These are phyloP conservation scores for Paramecium caudatum DNA, from an alignment of 73 alveolate genomes.

Conservation along the genomic window DNA sequence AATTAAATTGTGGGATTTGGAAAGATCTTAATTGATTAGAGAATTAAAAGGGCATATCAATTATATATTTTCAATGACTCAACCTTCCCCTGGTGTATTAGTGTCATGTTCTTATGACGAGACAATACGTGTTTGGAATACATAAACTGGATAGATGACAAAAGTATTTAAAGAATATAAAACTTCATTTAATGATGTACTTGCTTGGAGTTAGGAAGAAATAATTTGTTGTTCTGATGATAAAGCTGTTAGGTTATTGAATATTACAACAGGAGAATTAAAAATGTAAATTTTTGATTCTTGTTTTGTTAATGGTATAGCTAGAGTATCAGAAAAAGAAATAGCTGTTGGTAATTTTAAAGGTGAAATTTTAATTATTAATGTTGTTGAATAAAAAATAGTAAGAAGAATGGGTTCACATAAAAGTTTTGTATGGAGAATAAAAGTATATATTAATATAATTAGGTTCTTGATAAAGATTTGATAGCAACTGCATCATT, in stretches of 20 bases:
- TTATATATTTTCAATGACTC: slow-evolving; percentile 46
- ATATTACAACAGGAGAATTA: slow-evolving; percentile 54
- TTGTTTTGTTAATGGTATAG: slow-evolving; percentile 60
- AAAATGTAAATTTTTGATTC: slow-evolving; percentile 58
- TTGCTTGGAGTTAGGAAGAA: slow-evolving; percentile 57
- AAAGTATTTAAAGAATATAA: slow-evolving; percentile 55
- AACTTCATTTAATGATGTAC: slow-evolving; percentile 61
- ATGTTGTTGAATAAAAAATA: not conserved
- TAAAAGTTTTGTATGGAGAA: slow-evolving; percentile 70
- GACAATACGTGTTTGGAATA: slow-evolving; percentile 56
- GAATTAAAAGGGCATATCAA: slow-evolving; percentile 60
- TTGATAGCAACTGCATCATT: slow-evolving; percentile 54
- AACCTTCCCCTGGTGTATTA: not conserved
- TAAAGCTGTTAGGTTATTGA: slow-evolving; percentile 52
- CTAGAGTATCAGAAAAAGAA: slow-evolving; percentile 51
- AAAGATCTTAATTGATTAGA: slow-evolving; percentile 4
- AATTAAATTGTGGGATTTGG: slow-evolving; percentile 56
- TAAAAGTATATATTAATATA: not conserved
- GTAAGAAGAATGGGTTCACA: slow-evolving; percentile 69
- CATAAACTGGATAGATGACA: slow-evolving; percentile 32
- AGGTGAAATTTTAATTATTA: slow-evolving; percentile 55
- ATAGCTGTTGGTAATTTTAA: slow-evolving; percentile 67
- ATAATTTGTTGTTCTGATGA: slow-evolving; percentile 59
- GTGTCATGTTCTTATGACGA: slow-evolving; percentile 70
- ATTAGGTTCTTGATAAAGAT: slow-evolving; percentile 42